Conservation (phyloP, 768 basidiomycete genomes). For the Hydnum rufescens region DNA sequence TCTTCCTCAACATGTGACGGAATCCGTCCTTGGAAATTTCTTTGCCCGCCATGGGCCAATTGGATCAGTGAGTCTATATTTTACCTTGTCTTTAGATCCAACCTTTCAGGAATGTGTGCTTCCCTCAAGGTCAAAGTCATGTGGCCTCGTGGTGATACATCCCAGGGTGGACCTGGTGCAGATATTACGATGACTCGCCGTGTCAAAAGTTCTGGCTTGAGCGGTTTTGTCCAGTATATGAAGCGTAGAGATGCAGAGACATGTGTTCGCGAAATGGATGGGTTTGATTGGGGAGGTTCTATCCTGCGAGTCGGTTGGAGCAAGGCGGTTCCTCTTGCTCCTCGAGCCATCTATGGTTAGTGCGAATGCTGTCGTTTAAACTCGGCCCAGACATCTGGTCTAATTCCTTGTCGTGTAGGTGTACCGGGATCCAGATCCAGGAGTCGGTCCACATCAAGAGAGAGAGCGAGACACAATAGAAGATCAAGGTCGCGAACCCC, state of each 20-base stretch:
- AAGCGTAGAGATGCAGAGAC: conserved; percentile 76
- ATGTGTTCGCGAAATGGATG: conserved; percentile 78
- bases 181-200: conserved; percentile 58
- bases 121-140: conserved; percentile 62
- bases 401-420: background rate
- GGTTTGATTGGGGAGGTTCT: conserved; percentile 86
- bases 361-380: background rate
- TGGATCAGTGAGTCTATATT: conserved; percentile 42
- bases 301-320: conserved; percentile 87
- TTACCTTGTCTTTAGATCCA: background rate
- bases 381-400: background rate
- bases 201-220: conserved; percentile 55
- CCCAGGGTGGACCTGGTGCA: conserved; percentile 43
- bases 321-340: conserved; percentile 78
- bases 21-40: conserved; percentile 67
- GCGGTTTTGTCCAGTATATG: conserved; percentile 96
- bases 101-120: conserved; percentile 1
- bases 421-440: background rate
- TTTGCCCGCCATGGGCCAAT: conserved; percentile 89
- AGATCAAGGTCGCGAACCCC: no score
- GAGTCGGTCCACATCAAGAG: background rate
- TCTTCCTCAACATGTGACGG: conserved; percentile 70
- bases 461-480: background rate
- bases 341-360: conserved; percentile 51
- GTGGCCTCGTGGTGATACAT: conserved; percentile 84